Evolutionary conservation across 305 asterid genomes (phyloP).

Genomic region (Solanum hybrid): DNA sequence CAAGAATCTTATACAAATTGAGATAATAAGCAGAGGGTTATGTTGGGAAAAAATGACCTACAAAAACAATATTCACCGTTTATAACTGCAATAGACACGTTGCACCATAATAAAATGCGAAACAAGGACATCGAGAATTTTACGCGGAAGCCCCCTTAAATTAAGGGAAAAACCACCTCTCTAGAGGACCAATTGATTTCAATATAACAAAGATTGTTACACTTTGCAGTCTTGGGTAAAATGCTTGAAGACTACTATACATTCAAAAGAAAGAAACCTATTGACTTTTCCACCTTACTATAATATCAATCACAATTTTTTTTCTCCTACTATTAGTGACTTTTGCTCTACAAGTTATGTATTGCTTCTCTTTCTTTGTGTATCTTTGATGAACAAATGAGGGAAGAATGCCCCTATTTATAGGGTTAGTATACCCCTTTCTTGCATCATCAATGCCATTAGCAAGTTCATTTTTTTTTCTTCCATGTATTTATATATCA

Average conservation of each 20-base stretch:
- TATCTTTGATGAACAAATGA: not conserved
- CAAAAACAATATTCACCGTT: not conserved
- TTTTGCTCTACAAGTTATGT: not conserved
- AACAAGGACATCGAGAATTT: not conserved
- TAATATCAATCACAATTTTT: not conserved
- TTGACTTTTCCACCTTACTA: not conserved
- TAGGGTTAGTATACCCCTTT: not conserved
- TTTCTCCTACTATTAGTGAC: not conserved
- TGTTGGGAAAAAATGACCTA: not conserved
- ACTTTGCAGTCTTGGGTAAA: not conserved
- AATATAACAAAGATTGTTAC: not conserved
- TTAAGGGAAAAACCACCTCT: not conserved
- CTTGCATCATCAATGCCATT: not conserved
- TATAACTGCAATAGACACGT: not conserved
- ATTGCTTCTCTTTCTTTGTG: not conserved
- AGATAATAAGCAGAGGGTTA: not conserved
- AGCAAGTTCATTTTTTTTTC: not conserved
- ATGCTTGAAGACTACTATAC: not conserved
- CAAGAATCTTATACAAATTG: not conserved
- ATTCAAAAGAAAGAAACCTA: not conserved
- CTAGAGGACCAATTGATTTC: not conserved
- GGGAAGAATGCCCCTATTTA: not conserved
- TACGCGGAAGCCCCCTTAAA: not conserved
- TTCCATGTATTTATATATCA: not conserved
- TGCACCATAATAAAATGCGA: not conserved